A percentile compares a stretch with the other conserved stretches of the same genome.
These are phyloP conservation scores for Nigrospora sphaerica DNA, from an alignment of 2,329 filamentous ascomycete species.

Conservation along the genomic window DNA sequence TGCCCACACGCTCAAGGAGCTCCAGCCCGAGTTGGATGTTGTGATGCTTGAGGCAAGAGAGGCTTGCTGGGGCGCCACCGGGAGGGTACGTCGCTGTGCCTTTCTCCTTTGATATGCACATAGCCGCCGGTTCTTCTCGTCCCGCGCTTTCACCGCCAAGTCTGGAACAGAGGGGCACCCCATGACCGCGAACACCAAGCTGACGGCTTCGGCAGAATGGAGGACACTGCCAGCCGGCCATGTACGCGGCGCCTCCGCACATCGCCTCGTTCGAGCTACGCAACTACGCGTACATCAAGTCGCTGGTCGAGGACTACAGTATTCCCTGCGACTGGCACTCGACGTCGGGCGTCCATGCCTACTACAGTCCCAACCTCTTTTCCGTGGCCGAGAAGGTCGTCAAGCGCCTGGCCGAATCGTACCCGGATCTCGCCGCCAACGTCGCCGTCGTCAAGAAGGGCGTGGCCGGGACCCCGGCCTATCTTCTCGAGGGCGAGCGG, in stretches of 20 bases:
- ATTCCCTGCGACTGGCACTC: slow-evolving; percentile 66
- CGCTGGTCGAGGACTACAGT: slow-evolving; percentile 46
- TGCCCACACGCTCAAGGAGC: slow-evolving; percentile 52
- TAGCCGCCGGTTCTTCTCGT: too few species aligned
- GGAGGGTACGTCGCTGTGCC: slow-evolving; percentile 48
- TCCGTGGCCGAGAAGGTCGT: slow-evolving; percentile 43
- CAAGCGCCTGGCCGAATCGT: slow-evolving; percentile 35
- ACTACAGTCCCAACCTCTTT: slow-evolving; percentile 51
- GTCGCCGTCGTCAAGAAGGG: slow-evolving; percentile 31
- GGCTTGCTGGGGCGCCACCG: slow-evolving; percentile 77
- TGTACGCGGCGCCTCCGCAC: slow-evolving; percentile 53
- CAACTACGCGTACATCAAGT: slow-evolving; percentile 55
- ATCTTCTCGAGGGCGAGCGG: slow-evolving; percentile 15
- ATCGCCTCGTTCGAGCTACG: slow-evolving; percentile 66
- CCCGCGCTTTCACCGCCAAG: too few species aligned
- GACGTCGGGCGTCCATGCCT: slow-evolving; percentile 56
- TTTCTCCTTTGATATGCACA: neutral
- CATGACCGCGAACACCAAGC: too few species aligned
- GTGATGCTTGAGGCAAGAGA: slow-evolving; percentile 73
- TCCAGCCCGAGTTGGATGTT: slow-evolving; percentile 40
- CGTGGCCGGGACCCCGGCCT: slow-evolving; percentile 12
- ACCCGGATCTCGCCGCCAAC: slow-evolving; percentile 50
- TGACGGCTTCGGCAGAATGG: slow-evolving; percentile 42
- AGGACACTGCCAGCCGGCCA: slow-evolving; percentile 67
- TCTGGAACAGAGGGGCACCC: too few species aligned